Evolutionary conservation across 768 basidiomycete genomes (phyloP).

Genomic region (Suillus clintonianus): DNA sequence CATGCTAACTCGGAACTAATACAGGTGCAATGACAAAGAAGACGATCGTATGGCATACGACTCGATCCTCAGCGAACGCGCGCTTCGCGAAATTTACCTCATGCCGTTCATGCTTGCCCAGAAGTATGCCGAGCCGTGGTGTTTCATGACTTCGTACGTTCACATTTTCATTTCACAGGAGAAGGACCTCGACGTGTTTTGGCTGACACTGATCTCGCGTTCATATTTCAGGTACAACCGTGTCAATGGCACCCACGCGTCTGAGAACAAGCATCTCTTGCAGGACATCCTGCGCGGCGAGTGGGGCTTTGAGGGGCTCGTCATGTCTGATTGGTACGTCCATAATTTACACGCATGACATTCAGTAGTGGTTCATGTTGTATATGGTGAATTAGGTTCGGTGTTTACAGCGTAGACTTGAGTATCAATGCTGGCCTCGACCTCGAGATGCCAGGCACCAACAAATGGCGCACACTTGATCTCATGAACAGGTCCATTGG

Average conservation of each 20-base stretch:
- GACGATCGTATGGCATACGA: conserved; percentile 69
- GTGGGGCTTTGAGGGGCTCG: conserved; percentile 71
- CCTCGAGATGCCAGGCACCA: conserved; percentile 77
- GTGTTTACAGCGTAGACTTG: conserved; percentile 65
- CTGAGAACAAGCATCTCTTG: conserved; percentile 63
- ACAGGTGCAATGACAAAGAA: conserved; percentile 79
- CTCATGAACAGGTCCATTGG: conserved; percentile 60
- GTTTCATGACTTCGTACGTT: conserved; percentile 62
- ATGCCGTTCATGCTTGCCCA: conserved; percentile 63
- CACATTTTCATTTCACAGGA: neutral
- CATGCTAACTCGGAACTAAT: conserved; percentile 1
- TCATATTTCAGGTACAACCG: conserved; percentile 58
- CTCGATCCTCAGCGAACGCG: conserved; percentile 49
- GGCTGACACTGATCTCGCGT: neutral
- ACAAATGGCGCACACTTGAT: conserved; percentile 76
- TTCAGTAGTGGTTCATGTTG: neutral
- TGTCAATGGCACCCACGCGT: conserved; percentile 73
- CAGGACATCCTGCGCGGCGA: conserved; percentile 66
- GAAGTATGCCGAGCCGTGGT: conserved; percentile 54
- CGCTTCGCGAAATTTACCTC: conserved; percentile 60
- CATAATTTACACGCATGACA: neutral
- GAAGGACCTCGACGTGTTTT: neutral
- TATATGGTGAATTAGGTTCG: conserved; percentile 51
- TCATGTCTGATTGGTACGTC: conserved; percentile 82
- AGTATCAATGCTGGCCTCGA: conserved; percentile 76